Conservation (phyloP, 495 filamentous ascomycete genomes). For the Venustampulla echinocandica region DNA sequence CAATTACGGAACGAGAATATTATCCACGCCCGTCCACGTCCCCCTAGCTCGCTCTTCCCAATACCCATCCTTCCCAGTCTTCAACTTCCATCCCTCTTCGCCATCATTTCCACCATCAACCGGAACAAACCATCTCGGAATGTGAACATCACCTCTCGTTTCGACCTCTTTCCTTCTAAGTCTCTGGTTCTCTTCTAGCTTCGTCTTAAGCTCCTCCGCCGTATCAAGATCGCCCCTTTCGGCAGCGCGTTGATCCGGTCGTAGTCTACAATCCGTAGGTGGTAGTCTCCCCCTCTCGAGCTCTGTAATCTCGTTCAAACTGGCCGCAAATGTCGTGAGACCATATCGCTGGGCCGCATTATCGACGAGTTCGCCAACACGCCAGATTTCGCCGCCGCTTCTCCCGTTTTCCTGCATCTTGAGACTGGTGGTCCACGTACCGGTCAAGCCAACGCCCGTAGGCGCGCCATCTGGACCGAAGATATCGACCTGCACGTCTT, state of each 20-base stretch:
- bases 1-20: constrained; percentile 50
- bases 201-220: constrained; percentile 75
- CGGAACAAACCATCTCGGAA: constrained; percentile 75
- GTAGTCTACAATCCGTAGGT: constrained; percentile 69
- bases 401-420: constrained; percentile 50
- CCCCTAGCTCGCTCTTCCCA: constrained; percentile 76
- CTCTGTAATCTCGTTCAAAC: constrained; percentile 77
- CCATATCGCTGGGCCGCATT: constrained; percentile 74
- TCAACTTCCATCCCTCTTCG: constrained; percentile 57
- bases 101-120: constrained; percentile 33
- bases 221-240: constrained; percentile 76
- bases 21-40: constrained; percentile 59
- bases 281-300: constrained; percentile 67
- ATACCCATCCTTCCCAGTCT: constrained; percentile 73
- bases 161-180: constrained; percentile 68
- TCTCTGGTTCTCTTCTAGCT: constrained; percentile 79
- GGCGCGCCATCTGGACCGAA: constrained; percentile 55
- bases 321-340: constrained; percentile 75
- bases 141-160: constrained; percentile 56
- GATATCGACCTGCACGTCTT: constrained; percentile 72
- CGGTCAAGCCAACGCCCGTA: constrained; percentile 53
- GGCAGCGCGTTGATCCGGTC: constrained; percentile 86
- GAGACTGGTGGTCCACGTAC: constrained; percentile 78
- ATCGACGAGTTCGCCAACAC: constrained; percentile 62
- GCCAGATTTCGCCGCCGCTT: constrained; percentile 62